Evolutionary conservation across 169 alveolate species (phyloP), one percentile per base, ranked within the genome.

Genomic region (Plasmodium coatneyi): DNA sequence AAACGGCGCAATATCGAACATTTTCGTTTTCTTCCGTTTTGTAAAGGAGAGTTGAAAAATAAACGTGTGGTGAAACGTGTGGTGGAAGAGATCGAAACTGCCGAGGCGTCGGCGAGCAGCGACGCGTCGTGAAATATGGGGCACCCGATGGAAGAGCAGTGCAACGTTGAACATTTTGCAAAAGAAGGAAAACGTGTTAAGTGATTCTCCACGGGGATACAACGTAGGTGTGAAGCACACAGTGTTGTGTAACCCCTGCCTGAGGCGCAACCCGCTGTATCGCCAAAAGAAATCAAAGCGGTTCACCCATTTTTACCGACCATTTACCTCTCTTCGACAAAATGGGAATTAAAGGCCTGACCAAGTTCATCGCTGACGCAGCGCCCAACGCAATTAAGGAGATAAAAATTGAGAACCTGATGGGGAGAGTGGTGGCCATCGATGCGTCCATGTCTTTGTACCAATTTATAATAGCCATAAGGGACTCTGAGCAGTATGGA

Each of bases 371-470:
- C 80, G 97, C 96, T 7, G 99, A 98, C 56, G 97, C 97, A 36
- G 99, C 99, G 52, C 99, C 99, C 89, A 94, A 93, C 71, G 95
- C 97, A 6, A 87, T 96, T 54, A 92, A 95, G 46, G 97, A 97
- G 82, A 95, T 93, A 32, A 81, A 94, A 25, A 80, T 97, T 6
- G 98, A 96, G 71, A 74, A 95, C 71, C 93, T 97, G 74, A 94
- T 98, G 74, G 99, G 99, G 10, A 96, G 98, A 84, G 90, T 96
- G 46, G 86, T 99, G 41, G 99, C 99, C 14, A 97, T 98, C 80
- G 99, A 99, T 93, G 99, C 99, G 0, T 97, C 99, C 71, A 97
- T 98, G 97, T 98, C 98, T 10, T 97, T 99, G 95, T 99, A 99
- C 92, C 98, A 98, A 95, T 99, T 98, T 92, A 93, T 98, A 81